A percentile compares a stretch with the other conserved stretches of the same genome.
Evolutionary conservation across 306 rosid genomes (phyloP).

Genomic region (Ormosia semicastrata): DNA sequence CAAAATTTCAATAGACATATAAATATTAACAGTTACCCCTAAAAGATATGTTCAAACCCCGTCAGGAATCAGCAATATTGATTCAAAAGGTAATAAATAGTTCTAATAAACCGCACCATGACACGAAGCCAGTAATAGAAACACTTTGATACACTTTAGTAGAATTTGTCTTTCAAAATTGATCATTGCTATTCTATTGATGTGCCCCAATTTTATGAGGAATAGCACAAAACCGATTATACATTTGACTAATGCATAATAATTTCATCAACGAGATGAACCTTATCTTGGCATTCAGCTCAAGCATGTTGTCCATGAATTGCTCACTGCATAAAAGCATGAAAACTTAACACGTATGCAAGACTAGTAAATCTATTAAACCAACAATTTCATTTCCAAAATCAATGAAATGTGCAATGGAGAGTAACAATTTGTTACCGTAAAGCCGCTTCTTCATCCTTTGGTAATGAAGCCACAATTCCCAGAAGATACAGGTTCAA

Average conservation of each 20-base stretch:
- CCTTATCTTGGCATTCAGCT: conserved; percentile 68
- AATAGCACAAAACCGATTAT: background rate
- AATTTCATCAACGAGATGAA: conserved; percentile 24
- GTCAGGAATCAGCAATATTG: background rate
- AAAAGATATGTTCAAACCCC: background rate
- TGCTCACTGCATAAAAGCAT: conserved; percentile 50
- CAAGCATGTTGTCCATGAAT: conserved; percentile 52
- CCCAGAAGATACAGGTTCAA: conserved; percentile 17
- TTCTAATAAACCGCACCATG: background rate
- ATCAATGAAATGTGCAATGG: conserved; percentile 2
- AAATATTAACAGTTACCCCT: background rate
- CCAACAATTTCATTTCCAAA: background rate
- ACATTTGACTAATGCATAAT: background rate
- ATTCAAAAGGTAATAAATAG: background rate
- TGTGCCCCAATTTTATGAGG: background rate
- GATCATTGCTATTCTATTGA: background rate
- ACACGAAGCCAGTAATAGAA: background rate
- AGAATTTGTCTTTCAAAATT: background rate
- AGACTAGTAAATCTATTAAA: background rate
- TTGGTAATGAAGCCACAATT: conserved; percentile 31
- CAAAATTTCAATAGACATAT: background rate
- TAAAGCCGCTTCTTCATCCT: conserved; percentile 49
- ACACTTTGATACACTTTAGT: background rate
- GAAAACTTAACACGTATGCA: background rate
- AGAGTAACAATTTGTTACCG: conserved; percentile 40